Conservation (phyloP, 2,329 filamentous ascomycete genomes). For the Phialophora tarda region DNA sequence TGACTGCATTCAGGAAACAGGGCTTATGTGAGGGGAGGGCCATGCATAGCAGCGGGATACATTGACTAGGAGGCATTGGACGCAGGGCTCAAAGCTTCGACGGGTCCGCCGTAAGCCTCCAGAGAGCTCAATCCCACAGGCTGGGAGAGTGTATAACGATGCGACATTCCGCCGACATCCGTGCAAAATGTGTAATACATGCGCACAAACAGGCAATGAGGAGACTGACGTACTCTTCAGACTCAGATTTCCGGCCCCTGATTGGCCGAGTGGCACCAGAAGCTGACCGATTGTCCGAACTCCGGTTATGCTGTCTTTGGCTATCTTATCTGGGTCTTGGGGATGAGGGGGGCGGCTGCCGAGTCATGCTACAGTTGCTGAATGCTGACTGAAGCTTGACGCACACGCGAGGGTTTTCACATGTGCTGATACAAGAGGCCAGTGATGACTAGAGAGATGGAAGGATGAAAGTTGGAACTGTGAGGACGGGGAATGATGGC, state of each 20-base stretch:
- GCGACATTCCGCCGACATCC: slow-evolving; percentile 32
- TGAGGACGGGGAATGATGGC: background rate
- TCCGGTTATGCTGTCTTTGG: slow-evolving; percentile 7
- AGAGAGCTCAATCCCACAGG: background rate
- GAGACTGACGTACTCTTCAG: slow-evolving; percentile 11
- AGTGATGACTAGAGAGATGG: slow-evolving; percentile 6
- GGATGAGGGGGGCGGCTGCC: slow-evolving; percentile 6
- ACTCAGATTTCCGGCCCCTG: background rate
- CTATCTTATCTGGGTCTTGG: slow-evolving; percentile 19
- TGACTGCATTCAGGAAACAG: slow-evolving; percentile 28
- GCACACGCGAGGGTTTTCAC: background rate
- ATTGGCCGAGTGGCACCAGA: slow-evolving; percentile 3
- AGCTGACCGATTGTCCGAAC: slow-evolving; percentile 17
- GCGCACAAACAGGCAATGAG: slow-evolving; percentile 3
- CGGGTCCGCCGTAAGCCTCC: slow-evolving; percentile 6
- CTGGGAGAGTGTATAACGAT: slow-evolving; percentile 10
- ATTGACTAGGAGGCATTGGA: slow-evolving; percentile 15
- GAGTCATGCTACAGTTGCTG: slow-evolving; percentile 10
- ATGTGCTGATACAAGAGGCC: slow-evolving; percentile 1
- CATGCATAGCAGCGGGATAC: background rate
- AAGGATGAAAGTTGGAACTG: slow-evolving; percentile 10
- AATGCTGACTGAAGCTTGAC: slow-evolving; percentile 1
- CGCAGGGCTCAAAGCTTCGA: slow-evolving; percentile 6
- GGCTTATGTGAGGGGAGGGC: slow-evolving; percentile 18
- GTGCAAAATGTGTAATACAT: slow-evolving; percentile 18